These are phyloP conservation scores for Penicillium maclennaniae DNA, from an alignment of 495 filamentous ascomycete genomes.

Conservation along the genomic window DNA sequence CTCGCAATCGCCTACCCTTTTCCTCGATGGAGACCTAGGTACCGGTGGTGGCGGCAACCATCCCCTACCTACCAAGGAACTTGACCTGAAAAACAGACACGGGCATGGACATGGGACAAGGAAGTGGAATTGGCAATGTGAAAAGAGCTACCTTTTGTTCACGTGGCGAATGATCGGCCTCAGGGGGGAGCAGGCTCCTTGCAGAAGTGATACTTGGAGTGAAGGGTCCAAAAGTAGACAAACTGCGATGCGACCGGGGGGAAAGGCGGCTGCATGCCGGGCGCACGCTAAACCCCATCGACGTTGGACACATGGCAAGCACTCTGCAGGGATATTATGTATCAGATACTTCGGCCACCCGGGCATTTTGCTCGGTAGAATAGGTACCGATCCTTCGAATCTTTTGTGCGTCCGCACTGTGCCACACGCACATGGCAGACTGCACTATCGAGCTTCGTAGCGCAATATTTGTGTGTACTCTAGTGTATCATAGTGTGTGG, in stretches of 20 bases:
- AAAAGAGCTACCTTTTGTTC: background rate
- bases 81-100: no score
- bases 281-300: conserved; percentile 2
- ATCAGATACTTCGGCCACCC: background rate
- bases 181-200: background rate
- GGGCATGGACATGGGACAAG: no score
- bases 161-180: background rate
- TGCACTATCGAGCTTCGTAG: background rate
- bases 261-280: conserved; percentile 6
- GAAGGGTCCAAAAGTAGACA: background rate
- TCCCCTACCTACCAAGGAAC: no score
- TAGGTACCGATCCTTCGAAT: background rate
- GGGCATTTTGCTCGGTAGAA: background rate
- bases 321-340: background rate
- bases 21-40: background rate
- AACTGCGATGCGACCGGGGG: conserved; percentile 12
- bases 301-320: conserved; percentile 19
- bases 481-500: background rate
- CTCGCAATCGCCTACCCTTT: background rate
- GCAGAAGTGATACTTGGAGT: background rate
- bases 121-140: no score
- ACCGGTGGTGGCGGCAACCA: no score
- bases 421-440: background rate
- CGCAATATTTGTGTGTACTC: background rate
- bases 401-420: background rate